Base-by-base conservation (phyloP, 805 yeast species). In the Lipomyces orientalis region DNA sequence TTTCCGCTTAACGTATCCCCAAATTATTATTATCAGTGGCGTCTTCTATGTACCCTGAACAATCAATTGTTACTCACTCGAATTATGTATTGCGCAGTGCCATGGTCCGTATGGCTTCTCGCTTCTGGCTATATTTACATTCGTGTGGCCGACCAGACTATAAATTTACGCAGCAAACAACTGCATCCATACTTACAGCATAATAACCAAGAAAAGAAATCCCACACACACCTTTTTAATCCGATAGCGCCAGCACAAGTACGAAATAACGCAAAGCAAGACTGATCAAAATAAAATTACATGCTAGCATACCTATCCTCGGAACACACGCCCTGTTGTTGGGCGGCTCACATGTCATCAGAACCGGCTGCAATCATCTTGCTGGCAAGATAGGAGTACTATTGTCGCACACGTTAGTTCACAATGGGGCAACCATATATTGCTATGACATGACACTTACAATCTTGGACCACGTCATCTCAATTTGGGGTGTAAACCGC, bases 361-460 rank as follows among this genome's bases (percentile, higher is more conserved):
- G 43, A n/a, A 9, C 71, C 71, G n/a, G 71, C 69, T 8, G 67
- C 69, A 19, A 68, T 46, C 71, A 68, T 68, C 39, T 69, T 74
- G 46, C 74, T 73, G 33, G 79, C 76, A n/a, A 79, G 66, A 64
- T 73, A 79, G 31, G 73, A 64, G 73, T 75, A 79, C 55, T 52
- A 22, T 25, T 14, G 14, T 10, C 9, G 0, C n/a, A 31, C 55
- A 31, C 19, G 14, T 52, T 52, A 52, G 55, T 22, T 3, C 29
- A 25, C 3, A 25, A 25, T 25, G 29, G 29, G 29, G 29, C 29
- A 25, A 25, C 3, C 3, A 25, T 25, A 25, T 25, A 25, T 25
- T 25, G 29, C 19, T 12, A 52, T 16, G 34, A 25, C 16, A 49
- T 49, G 16, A 22, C 12, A n/a, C 55, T 52, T 31, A 52, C 55